Base-by-base conservation (phyloP, 805 yeast genomes). In the Candida hungchunana region DNA sequence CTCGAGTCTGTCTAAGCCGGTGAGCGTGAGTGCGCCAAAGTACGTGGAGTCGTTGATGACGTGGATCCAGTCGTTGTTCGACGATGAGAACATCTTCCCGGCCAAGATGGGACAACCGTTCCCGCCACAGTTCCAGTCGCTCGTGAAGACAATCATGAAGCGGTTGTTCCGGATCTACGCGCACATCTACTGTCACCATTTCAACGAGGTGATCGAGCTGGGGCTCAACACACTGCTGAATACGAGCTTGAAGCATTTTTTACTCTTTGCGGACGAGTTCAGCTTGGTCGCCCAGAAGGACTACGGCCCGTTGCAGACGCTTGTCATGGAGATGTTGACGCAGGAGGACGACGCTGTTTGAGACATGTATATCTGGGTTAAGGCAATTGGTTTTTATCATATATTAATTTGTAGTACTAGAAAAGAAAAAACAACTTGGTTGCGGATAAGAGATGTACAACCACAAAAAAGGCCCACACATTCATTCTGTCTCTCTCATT, bases 101-200 rank as follows among this genome's bases (percentile, higher is more conserved):
- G 72, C 87, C 4, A 86, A 86, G 58, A 73, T 79, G 51, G 95
- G 95, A 12, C 89, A 84, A n/a, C 88, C 94, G 3, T 93, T 93
- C 60, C 93, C 96, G 7, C 78, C 78, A 34, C 86, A 82, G 47
- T 89, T 94, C 52, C 78, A 79, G 16, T 71, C 79, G 7, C 71
- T 86, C 43, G 84, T 87, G 29, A 82, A 79, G 52, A 89, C 95
- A 14, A 86, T 93, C 31, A 77, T 93, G 69, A 87, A 90, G 62
- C 75, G 98, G 47, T 67, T 93, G 33, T 93, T 89, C 62, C 73
- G 98, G 57, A 88, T 93, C 4, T 93, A 93, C 55, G 97, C 98
- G 1, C 99, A 93, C 62, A 85, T 93, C 29, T 93, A 93, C 61
- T 93, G 98, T 56, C 97, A 93, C 56, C 99, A 93, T 59, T 90